These are phyloP conservation scores for Cronartium quercuum DNA, from an alignment of 1,284 basidiomycete species.

Conservation along the genomic window DNA sequence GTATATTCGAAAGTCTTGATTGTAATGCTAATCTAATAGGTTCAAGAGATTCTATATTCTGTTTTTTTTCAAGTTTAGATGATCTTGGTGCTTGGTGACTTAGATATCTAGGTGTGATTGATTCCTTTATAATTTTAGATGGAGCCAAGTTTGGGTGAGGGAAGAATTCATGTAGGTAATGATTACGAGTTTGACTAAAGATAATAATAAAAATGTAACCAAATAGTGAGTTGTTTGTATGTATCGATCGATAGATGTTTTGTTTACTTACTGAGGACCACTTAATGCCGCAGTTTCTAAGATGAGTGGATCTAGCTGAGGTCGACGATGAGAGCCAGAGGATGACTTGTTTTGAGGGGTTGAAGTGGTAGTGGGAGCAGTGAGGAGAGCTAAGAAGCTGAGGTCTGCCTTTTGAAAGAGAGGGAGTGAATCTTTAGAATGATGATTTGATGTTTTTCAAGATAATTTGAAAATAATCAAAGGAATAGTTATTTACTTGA, in stretches of 20 bases:
- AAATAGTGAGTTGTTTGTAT: too few species aligned
- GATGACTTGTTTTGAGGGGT: background rate
- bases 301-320: slow-evolving; percentile 45
- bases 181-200: slow-evolving; percentile 45
- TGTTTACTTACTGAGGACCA: slow-evolving; percentile 44
- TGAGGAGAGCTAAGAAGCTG: background rate
- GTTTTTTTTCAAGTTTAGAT: background rate
- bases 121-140: too few species aligned
- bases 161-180: slow-evolving; percentile 46
- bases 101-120: background rate
- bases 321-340: slow-evolving; percentile 33
- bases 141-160: slow-evolving; percentile 33
- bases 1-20: background rate
- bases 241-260: too few species aligned
- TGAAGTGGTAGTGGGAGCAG: background rate
- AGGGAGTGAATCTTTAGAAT: too few species aligned
- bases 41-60: background rate
- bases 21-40: background rate
- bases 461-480: too few species aligned
- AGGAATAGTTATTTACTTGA: too few species aligned
- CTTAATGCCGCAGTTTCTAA: slow-evolving; percentile 44
- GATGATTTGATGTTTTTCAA: too few species aligned
- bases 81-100: background rate
- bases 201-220: too few species aligned
- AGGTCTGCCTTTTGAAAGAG: too few species aligned